phyloP scores from a whole-genome alignment of 805 yeast genomes.

The Candida ortonii region DNA sequence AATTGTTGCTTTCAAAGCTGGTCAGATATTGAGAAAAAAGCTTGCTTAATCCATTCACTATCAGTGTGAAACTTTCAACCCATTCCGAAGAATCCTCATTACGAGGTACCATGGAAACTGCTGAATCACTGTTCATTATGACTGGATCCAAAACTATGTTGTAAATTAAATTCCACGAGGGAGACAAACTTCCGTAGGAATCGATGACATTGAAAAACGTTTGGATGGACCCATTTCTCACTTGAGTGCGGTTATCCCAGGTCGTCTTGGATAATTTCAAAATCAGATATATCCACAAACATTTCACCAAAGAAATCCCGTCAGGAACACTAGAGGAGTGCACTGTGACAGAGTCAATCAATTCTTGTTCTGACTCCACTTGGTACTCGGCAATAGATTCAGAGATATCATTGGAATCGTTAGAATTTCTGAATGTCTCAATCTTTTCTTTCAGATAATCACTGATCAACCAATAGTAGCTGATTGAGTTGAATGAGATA shows the following conservation, averaged over 20 bases:
- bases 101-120: constrained; percentile 3
- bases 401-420: not conserved
- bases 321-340: constrained; percentile 14
- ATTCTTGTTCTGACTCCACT: constrained; percentile 23
- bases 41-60: constrained; percentile 64
- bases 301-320: constrained; percentile 32
- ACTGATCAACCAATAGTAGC: constrained; percentile 89
- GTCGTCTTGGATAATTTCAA: constrained; percentile 61
- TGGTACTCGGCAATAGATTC: constrained; percentile 11
- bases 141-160: constrained; percentile 54
- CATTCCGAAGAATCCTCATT: constrained; percentile 35
- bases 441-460: constrained; percentile 56
- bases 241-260: constrained; percentile 67
- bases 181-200: constrained; percentile 57
- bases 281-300: constrained; percentile 64
- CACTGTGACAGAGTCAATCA: constrained; percentile 13
- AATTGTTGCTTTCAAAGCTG: constrained; percentile 30
- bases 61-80: constrained; percentile 60
- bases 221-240: constrained; percentile 85
- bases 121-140: constrained; percentile 35
- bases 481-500: constrained; percentile 85
- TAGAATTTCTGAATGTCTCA: constrained; percentile 10
- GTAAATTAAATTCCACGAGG: constrained; percentile 70
- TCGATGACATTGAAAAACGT: constrained; percentile 82
- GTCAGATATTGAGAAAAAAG: constrained; percentile 54